Base-by-base conservation (phyloP, 345 rosid species). In the Salix arbutifolia region DNA sequence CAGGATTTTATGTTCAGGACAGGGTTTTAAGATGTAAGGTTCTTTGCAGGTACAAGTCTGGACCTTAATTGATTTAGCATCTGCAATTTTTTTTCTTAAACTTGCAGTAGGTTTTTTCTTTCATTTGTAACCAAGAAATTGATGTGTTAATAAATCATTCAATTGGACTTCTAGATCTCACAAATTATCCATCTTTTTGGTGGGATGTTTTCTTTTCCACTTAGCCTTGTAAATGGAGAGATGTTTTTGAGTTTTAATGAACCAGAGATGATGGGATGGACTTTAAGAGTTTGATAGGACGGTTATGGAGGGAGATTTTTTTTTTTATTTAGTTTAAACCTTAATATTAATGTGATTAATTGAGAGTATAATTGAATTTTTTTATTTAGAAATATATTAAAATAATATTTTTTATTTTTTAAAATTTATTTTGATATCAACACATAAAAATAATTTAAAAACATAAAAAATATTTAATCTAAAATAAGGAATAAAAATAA, bases 11-110 rank as follows among this genome's bases (percentile, higher is more conserved):
- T 82, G 90, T 96, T 50, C 89, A 86, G 60, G 93, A 85, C 35
- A 91, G 84, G 84, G 93, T 93, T 76, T 80, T 96, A 80, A 92
- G 91, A 81, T 92, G 99, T 79, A 93, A 93, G 91, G 99, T 93
- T 79, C 86, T 96, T 37, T 92, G 98, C 84, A 88, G 92, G 87
- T 86, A 90, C 38, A 91, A 90, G 85, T 76, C 89, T 78, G 75
- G 78, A 74, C 78, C 86, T 73, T 88, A 58, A 80, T 38, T 71
- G 16, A 65, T 40, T 44, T 76, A 50, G 38, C 11, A 52, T 38
- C 37, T 11, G 60, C 44, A 28, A 7, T 30, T 30, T 28, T 61
- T 6, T 23, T 11, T 11, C 46, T 3, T 42, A 11, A 42, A 2
- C 46, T 42, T 10, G 10, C 46, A 28, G 60, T 35, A 66, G 26